These are phyloP conservation scores for Elaeagnus macrophylla DNA, from an alignment of 306 rosid species.

Conservation along the genomic window DNA sequence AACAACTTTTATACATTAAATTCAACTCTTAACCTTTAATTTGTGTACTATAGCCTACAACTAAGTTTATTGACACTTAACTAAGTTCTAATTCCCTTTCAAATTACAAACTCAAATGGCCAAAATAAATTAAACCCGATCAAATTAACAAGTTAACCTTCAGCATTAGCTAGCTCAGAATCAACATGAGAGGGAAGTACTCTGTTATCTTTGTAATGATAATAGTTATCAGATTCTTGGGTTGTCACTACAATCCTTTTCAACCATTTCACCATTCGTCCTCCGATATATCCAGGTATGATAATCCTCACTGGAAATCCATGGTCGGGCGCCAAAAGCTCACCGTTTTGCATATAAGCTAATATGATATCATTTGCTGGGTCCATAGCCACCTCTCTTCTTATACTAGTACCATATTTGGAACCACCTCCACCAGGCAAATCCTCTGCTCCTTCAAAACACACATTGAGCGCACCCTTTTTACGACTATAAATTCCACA, in stretches of 20 bases:
- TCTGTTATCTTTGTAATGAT: constrained; percentile 60
- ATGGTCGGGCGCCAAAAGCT: constrained; percentile 53
- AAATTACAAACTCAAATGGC: background rate
- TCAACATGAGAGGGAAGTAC: constrained; percentile 78
- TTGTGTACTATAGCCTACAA: no score
- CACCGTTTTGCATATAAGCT: constrained; percentile 82
- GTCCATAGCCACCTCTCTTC: constrained; percentile 58
- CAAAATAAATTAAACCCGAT: background rate
- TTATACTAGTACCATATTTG: constrained; percentile 61
- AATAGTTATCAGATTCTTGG: constrained; percentile 40
- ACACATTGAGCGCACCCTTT: constrained; percentile 52
- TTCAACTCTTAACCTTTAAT: no score
- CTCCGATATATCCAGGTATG: constrained; percentile 67
- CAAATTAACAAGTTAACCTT: constrained; percentile 31
- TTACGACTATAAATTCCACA: constrained; percentile 41
- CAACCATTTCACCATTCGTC: constrained; percentile 84
- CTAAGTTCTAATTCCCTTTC: no score
- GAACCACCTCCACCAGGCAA: constrained; percentile 83
- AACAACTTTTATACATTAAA: background rate
- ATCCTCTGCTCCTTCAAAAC: constrained; percentile 78
- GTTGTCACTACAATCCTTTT: constrained; percentile 65
- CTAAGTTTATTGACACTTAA: no score
- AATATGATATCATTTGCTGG: constrained; percentile 65
- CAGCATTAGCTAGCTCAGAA: constrained; percentile 63
- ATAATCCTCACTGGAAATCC: constrained; percentile 74